phyloP scores from a whole-genome alignment of 495 filamentous ascomycete genomes.

The Hyaloscypha finlandica region DNA sequence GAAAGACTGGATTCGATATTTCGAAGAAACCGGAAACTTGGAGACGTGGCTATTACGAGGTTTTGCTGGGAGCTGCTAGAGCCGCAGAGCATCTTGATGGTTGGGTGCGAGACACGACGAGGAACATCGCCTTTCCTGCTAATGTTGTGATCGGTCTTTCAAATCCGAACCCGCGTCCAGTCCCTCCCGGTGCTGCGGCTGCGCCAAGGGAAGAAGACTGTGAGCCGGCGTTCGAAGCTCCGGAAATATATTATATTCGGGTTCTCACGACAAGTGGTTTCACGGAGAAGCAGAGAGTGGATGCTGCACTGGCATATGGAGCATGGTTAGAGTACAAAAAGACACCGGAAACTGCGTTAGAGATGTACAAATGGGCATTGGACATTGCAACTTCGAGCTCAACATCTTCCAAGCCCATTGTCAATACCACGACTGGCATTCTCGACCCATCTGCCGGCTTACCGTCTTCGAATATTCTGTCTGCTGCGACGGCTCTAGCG shows the following conservation, averaged over 20 bases:
- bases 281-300: constrained; percentile 68
- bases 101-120: constrained; percentile 67
- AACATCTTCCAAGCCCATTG: constrained; percentile 42
- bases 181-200: constrained; percentile 57
- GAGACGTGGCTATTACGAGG: constrained; percentile 80
- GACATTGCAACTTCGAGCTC: constrained; percentile 56
- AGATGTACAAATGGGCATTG: constrained; percentile 72
- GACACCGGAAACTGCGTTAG: constrained; percentile 56
- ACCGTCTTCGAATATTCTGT: constrained; percentile 71
- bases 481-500: constrained; percentile 72
- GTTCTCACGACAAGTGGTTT: constrained; percentile 79
- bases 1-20: constrained; percentile 67
- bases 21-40: constrained; percentile 75
- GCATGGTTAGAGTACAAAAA: constrained; percentile 82
- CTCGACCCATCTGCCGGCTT: constrained; percentile 52
- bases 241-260: constrained; percentile 74
- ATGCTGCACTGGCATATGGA: constrained; percentile 78
- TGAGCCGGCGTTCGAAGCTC: constrained; percentile 59
- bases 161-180: constrained; percentile 75
- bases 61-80: constrained; percentile 72
- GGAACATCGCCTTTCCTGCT: constrained; percentile 63
- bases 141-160: constrained; percentile 77
- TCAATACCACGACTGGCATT: constrained; percentile 62
- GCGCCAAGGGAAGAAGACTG: constrained; percentile 73
- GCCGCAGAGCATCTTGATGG: constrained; percentile 80